phyloP scores from a whole-genome alignment of 116 monocot genomes.

The Posidonia oceanica region DNA sequence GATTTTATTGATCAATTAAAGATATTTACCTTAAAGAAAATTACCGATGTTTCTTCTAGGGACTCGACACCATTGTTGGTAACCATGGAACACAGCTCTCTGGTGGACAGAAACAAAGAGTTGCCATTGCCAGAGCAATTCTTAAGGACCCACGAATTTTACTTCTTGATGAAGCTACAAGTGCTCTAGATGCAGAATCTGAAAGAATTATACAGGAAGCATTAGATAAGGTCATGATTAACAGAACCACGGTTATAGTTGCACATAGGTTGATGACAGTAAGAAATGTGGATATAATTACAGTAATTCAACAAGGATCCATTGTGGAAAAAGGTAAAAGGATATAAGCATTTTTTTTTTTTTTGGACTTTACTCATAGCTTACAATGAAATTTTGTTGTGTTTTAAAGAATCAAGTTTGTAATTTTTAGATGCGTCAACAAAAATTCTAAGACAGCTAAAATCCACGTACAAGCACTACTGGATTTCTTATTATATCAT shows the following conservation, averaged over 20 bases:
- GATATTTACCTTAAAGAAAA: too few species aligned
- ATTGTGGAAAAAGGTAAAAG: slow-evolving; percentile 52
- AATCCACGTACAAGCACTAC: too few species aligned
- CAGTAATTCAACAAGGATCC: slow-evolving; percentile 42
- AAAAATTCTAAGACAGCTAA: too few species aligned
- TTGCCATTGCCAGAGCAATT: slow-evolving; percentile 69
- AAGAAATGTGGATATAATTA: slow-evolving; percentile 40
- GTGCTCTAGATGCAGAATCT: slow-evolving; percentile 57
- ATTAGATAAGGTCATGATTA: slow-evolving; percentile 33
- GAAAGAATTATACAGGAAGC: slow-evolving; percentile 56
- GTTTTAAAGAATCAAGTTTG: too few species aligned
- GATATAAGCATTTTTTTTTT: not conserved
- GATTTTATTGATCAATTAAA: not conserved
- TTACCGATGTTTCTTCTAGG: slow-evolving; percentile 3
- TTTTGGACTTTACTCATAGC: too few species aligned
- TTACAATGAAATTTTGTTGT: too few species aligned
- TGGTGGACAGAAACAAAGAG: slow-evolving; percentile 68
- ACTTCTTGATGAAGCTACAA: slow-evolving; percentile 69
- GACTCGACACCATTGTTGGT: slow-evolving; percentile 34
- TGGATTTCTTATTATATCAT: slow-evolving; percentile 6
- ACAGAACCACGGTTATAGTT: slow-evolving; percentile 48
- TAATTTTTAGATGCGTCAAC: too few species aligned
- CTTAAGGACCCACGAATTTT: slow-evolving; percentile 60
- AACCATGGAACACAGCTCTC: slow-evolving; percentile 63
- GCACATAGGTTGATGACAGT: slow-evolving; percentile 60